These are phyloP conservation scores for Mucor velutinosus DNA, from an alignment of 371 early-diverging fungal species.

Conservation along the genomic window DNA sequence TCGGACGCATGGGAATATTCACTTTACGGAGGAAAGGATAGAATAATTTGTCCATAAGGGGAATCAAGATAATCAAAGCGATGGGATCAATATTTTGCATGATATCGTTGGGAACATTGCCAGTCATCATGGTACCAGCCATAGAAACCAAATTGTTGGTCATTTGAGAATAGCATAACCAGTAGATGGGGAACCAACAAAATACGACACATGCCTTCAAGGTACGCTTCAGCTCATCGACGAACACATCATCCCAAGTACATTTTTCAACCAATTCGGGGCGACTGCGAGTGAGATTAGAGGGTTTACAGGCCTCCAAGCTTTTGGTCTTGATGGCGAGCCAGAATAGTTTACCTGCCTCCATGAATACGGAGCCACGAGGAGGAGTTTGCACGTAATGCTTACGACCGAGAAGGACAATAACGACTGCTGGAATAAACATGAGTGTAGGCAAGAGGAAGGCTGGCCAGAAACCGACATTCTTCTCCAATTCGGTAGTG, in stretches of 20 bases:
- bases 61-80: constrained; percentile 70
- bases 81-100: constrained; percentile 68
- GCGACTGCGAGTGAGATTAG: constrained; percentile 27
- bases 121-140: constrained; percentile 70
- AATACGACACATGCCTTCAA: constrained; percentile 74
- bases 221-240: constrained; percentile 68
- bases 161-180: constrained; percentile 80
- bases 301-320: constrained; percentile 43
- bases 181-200: constrained; percentile 74
- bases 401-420: constrained; percentile 62
- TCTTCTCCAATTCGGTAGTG: constrained; percentile 58
- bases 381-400: constrained; percentile 65
- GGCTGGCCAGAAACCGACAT: constrained; percentile 68
- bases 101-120: constrained; percentile 66
- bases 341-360: constrained; percentile 33
- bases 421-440: constrained; percentile 63
- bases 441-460: constrained; percentile 72
- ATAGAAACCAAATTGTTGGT: constrained; percentile 74
- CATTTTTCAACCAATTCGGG: constrained; percentile 38
- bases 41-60: constrained; percentile 67
- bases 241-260: constrained; percentile 74
- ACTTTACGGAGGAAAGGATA: constrained; percentile 69
- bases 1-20: constrained; percentile 67
- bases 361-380: constrained; percentile 57
- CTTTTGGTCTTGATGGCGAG: constrained; percentile 32